These are phyloP conservation scores for Colletotrichum sp. DNA, from an alignment of 2,329 filamentous ascomycete genomes.

Conservation along the genomic window DNA sequence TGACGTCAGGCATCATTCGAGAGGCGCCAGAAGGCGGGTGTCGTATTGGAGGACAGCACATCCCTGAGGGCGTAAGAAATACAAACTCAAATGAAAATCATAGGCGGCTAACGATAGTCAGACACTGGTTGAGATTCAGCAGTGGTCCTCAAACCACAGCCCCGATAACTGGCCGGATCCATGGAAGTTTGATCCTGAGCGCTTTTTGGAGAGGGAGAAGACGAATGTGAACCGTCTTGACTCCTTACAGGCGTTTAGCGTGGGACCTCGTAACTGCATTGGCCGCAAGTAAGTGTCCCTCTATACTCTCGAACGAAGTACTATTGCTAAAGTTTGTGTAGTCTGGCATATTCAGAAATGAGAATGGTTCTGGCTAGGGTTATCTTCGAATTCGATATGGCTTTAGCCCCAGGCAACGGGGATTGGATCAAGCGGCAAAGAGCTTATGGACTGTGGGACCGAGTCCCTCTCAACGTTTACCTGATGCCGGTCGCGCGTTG, in stretches of 20 bases:
- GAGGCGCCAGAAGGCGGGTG: slow-evolving; percentile 33
- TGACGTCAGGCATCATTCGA: slow-evolving; percentile 26
- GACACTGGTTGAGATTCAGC: background rate
- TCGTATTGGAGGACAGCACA: slow-evolving; percentile 29
- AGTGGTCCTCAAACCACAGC: background rate
- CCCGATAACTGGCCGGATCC: background rate
- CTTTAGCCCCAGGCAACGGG: background rate
- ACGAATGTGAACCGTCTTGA: background rate
- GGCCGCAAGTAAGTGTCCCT: background rate
- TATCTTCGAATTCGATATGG: background rate
- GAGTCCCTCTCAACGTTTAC: background rate
- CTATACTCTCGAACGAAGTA: background rate
- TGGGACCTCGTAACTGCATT: slow-evolving; percentile 12
- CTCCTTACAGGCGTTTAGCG: background rate
- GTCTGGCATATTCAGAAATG: slow-evolving; percentile 13
- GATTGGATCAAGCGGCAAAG: background rate
- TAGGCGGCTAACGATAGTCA: background rate
- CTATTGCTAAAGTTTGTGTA: background rate
- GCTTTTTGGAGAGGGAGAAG: background rate
- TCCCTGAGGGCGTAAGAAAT: slow-evolving; percentile 30
- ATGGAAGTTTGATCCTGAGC: slow-evolving; percentile 5
- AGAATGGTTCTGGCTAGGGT: slow-evolving; percentile 1
- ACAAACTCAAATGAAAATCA: fast-evolving
- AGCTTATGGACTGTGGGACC: background rate
- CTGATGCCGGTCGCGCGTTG: background rate